A percentile compares a stretch with the other conserved stretches of the same genome.
Conservation (phyloP, 768 basidiomycete genomes). For the Dioszegia crocea region DNA sequence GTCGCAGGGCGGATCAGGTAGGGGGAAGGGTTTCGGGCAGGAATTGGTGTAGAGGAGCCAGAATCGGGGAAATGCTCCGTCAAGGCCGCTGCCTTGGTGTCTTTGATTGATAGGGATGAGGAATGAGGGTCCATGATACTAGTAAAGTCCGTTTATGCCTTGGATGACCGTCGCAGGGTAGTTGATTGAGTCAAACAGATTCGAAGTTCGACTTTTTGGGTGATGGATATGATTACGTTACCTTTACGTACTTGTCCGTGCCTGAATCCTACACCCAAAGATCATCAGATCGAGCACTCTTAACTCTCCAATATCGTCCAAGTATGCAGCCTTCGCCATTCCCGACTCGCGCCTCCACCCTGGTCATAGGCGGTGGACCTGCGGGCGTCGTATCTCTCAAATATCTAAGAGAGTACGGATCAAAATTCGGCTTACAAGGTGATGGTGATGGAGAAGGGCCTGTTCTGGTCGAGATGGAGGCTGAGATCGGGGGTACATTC, state of each 20-base stretch:
- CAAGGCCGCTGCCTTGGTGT: no score
- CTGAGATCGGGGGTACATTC: slow-evolving; percentile 42
- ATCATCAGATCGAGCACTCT: no score
- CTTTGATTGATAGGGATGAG: no score
- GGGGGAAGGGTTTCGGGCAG: not conserved
- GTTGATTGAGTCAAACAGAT: no score
- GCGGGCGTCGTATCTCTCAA: slow-evolving; percentile 41
- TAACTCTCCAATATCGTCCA: not conserved
- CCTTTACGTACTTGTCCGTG: not conserved
- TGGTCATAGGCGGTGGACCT: slow-evolving; percentile 42
- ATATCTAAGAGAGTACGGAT: slow-evolving; percentile 31
- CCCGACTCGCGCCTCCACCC: slow-evolving; percentile 19
- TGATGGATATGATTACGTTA: not conserved
- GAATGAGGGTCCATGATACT: no score
- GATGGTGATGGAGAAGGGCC: slow-evolving; percentile 21
- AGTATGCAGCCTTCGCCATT: not conserved
- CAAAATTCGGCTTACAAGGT: slow-evolving; percentile 4
- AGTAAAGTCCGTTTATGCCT: no score
- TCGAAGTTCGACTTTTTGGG: not conserved
- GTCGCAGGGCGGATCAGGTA: not conserved
- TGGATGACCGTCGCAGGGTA: no score
- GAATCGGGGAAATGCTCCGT: not conserved
- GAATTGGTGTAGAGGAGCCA: not conserved
- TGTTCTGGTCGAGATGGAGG: slow-evolving; percentile 42
- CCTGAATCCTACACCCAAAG: no score